A percentile compares a stretch with the other conserved stretches of the same genome.
Evolutionary conservation across 1,284 basidiomycete genomes (phyloP).

Genomic region (Chalciporus piperatoides): DNA sequence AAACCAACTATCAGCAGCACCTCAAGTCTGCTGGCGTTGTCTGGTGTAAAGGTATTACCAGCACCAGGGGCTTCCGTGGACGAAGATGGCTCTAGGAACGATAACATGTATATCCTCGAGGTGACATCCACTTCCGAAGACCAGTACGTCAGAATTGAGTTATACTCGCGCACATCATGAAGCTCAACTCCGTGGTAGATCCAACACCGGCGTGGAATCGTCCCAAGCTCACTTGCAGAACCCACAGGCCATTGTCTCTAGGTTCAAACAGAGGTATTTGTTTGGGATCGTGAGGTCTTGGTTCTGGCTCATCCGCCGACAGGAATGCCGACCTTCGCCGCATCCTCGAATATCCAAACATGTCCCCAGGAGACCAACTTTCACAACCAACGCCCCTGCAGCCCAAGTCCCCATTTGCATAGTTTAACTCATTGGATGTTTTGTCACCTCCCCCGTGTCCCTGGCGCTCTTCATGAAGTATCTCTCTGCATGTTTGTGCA

Average conservation of each 20-base stretch:
- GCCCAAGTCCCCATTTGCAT: conserved; percentile 8
- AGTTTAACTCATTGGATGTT: background rate
- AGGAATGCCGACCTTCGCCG: conserved; percentile 59
- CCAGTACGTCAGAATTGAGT: conserved; percentile 36
- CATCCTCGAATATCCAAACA: conserved; percentile 48
- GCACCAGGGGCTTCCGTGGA: conserved; percentile 63
- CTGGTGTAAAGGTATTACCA: conserved; percentile 58
- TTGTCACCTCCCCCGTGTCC: too few species aligned
- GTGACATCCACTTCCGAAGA: conserved; percentile 47
- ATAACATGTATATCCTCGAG: conserved; percentile 72
- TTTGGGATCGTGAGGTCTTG: background rate
- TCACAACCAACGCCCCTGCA: conserved; percentile 11
- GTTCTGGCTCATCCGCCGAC: conserved; percentile 13
- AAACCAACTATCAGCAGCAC: conserved; percentile 55
- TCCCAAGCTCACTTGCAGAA: conserved; percentile 44
- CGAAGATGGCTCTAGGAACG: conserved; percentile 46
- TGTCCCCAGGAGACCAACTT: conserved; percentile 3
- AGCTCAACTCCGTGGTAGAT: conserved; percentile 9
- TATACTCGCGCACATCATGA: background rate
- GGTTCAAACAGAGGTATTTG: conserved; percentile 62
- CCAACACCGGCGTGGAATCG: conserved; percentile 28
- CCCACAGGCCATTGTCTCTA: conserved; percentile 47
- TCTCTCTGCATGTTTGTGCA: background rate
- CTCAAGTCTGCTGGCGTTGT: conserved; percentile 55
- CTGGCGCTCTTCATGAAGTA: background rate